These are phyloP conservation scores for Candida adriatica DNA, from an alignment of 805 yeast genomes.

Conservation along the genomic window DNA sequence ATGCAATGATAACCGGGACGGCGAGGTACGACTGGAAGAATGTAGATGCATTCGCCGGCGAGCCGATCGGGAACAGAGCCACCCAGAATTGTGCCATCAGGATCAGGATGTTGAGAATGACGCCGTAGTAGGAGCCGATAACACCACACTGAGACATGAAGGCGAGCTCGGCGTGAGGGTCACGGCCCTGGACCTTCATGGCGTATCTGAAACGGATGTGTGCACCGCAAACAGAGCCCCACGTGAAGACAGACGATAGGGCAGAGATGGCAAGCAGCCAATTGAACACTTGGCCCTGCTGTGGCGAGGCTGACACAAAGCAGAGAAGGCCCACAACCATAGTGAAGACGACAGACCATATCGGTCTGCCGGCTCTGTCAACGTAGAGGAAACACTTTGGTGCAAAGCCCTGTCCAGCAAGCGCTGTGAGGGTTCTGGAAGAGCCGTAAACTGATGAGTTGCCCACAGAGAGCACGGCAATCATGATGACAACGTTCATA, in stretches of 20 bases:
- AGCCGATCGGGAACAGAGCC: constrained; percentile 38
- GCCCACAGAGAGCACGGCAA: constrained; percentile 50
- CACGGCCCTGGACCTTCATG: constrained; percentile 53
- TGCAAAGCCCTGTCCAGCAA: constrained; percentile 51
- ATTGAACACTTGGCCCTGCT: constrained; percentile 51
- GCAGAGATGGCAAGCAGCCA: constrained; percentile 80
- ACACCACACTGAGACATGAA: constrained; percentile 67
- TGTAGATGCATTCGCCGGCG: constrained; percentile 19
- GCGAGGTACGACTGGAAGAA: constrained; percentile 37
- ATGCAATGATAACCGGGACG: constrained; percentile 32
- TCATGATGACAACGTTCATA: constrained; percentile 44
- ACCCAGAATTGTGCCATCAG: constrained; percentile 77
- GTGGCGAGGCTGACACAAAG: constrained; percentile 54
- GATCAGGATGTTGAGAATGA: constrained; percentile 49
- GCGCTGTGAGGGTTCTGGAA: constrained; percentile 48
- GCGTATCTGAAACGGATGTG: constrained; percentile 66
- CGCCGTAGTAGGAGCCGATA: constrained; percentile 59
- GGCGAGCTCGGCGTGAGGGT: constrained; percentile 56
- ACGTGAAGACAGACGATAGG: constrained; percentile 67
- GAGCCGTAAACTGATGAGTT: constrained; percentile 53
- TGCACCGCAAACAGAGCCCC: constrained; percentile 68
- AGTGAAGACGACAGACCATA: constrained; percentile 38
- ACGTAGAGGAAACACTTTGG: constrained; percentile 48
- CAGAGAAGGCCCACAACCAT: constrained; percentile 47
- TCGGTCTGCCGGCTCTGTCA: constrained; percentile 52